phyloP scores from a whole-genome alignment of 257 asterid species.

The Salvia hispanica region DNA sequence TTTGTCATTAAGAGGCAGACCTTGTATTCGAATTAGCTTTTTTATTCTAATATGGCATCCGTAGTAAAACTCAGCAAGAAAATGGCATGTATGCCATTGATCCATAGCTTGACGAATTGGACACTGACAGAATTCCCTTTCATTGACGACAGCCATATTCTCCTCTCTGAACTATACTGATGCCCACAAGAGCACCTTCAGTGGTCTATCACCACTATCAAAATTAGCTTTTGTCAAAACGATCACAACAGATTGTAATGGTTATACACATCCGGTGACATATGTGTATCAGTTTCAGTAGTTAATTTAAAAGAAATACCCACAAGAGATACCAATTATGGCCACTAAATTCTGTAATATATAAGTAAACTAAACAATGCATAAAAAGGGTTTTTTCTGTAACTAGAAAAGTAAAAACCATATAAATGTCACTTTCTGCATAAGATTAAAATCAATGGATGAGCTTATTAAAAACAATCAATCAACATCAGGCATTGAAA shows the following conservation, averaged over 20 bases:
- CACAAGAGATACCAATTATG: background rate
- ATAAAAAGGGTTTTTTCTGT: background rate
- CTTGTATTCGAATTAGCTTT: background rate
- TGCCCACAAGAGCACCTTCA: slow-evolving; percentile 6
- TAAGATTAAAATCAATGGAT: background rate
- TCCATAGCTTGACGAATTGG: background rate
- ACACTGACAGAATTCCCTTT: background rate
- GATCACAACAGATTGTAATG: background rate
- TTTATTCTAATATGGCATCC: background rate
- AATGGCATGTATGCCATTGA: background rate
- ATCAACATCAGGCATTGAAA: slow-evolving; percentile 5
- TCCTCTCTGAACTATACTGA: background rate
- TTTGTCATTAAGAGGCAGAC: background rate
- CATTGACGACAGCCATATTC: background rate
- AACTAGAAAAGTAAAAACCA: background rate
- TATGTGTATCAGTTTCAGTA: slow-evolving; percentile 1
- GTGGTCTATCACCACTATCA: background rate
- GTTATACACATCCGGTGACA: background rate
- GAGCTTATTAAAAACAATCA: background rate
- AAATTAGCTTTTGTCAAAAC: background rate
- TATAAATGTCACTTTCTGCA: slow-evolving; percentile 4
- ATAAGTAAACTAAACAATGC: background rate
- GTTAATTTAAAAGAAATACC: background rate
- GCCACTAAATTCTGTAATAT: background rate
- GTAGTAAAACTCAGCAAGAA: background rate